These are phyloP conservation scores for Psilocybe azurescens DNA, from an alignment of 768 basidiomycete species.

Conservation along the genomic window DNA sequence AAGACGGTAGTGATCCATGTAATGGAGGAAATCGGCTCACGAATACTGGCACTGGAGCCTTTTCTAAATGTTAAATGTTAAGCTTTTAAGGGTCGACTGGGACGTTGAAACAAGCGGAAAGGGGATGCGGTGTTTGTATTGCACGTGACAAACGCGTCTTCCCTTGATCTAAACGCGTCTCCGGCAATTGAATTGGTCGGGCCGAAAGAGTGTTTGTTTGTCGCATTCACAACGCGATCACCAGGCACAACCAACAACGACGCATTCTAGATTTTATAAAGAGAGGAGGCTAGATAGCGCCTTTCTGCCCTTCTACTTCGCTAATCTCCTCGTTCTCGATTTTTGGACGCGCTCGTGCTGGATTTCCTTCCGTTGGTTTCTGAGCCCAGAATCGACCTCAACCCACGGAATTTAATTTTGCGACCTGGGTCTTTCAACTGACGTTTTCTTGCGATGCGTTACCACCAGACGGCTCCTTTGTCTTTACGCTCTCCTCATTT, in stretches of 20 bases:
- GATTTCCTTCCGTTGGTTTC: neutral
- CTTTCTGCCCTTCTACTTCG: neutral
- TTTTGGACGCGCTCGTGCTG: neutral
- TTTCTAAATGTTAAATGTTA: too few relatives aligned
- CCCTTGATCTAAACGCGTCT: conserved; percentile 11
- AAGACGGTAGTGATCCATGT: too few relatives aligned
- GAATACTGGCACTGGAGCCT: too few relatives aligned
- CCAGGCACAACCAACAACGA: conserved; percentile 19
- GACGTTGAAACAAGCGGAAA: neutral
- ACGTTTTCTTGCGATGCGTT: conserved; percentile 14
- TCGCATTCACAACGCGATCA: conserved; percentile 11
- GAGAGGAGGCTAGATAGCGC: neutral
- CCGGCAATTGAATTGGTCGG: neutral
- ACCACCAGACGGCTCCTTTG: conserved; percentile 12
- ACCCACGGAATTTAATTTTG: neutral
- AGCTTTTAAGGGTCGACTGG: too few relatives aligned
- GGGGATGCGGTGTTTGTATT: conserved; percentile 8
- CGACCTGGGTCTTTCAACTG: neutral
- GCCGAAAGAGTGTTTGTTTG: conserved; percentile 11
- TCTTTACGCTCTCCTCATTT: conserved; percentile 4
- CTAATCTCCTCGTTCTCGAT: neutral
- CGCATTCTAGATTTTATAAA: conserved; percentile 5
- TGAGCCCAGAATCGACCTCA: neutral
- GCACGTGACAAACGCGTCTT: conserved; percentile 22
- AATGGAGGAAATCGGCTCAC: too few relatives aligned